phyloP scores from a whole-genome alignment of 2,329 filamentous ascomycete genomes.

The Sarocladium strictum region DNA sequence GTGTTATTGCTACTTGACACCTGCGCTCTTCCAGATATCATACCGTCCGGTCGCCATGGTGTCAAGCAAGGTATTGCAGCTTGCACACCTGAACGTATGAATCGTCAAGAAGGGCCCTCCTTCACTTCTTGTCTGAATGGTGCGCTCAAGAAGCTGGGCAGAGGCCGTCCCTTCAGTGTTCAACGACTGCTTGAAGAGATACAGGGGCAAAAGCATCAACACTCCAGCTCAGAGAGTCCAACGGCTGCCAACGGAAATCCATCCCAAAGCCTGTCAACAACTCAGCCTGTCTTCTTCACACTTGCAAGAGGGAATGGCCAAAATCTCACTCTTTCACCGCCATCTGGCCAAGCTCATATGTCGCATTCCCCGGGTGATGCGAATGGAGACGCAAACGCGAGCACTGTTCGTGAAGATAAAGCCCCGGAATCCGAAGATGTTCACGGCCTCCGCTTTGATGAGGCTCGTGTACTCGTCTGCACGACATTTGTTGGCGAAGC shows the following conservation, averaged over 20 bases:
- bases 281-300: constrained; percentile 45
- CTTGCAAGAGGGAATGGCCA: constrained; percentile 49
- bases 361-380: constrained; percentile 19
- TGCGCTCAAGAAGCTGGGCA: constrained; percentile 47
- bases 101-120: constrained; percentile 41
- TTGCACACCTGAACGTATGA: constrained; percentile 44
- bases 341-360: constrained; percentile 16
- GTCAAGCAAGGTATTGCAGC: constrained; percentile 59
- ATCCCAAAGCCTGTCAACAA: constrained; percentile 22
- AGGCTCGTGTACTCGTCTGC: constrained; percentile 58
- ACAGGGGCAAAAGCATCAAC: constrained; percentile 39
- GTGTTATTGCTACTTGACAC: constrained; percentile 58
- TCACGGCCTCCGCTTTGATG: constrained; percentile 54
- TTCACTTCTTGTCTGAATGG: constrained; percentile 55
- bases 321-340: constrained; percentile 43
- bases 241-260: constrained; percentile 35
- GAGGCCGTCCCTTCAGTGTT: constrained; percentile 48
- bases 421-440: constrained; percentile 33
- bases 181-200: constrained; percentile 54
- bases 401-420: not conserved
- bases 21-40: constrained; percentile 48
- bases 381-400: not conserved
- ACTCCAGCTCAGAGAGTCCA: constrained; percentile 21
- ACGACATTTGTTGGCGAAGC: constrained; percentile 62
- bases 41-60: constrained; percentile 45